A percentile compares a stretch with the other conserved stretches of the same genome.
phyloP scores from a whole-genome alignment of 345 rosid genomes.

The Populus ilicifolia region DNA sequence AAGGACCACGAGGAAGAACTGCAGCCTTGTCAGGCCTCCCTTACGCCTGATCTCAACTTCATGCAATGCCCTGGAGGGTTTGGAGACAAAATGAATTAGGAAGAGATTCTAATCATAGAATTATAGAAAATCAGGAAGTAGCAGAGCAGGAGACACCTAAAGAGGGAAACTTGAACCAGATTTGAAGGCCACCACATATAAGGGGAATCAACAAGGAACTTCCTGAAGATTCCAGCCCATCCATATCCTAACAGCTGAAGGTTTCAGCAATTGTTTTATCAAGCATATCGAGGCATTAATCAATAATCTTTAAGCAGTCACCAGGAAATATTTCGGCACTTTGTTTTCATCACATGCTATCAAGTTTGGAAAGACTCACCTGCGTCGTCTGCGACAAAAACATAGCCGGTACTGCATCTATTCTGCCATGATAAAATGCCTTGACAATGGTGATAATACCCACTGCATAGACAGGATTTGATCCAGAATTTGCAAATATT shows the following conservation, averaged over 20 bases:
- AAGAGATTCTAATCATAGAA: not conserved
- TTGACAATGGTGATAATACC: conserved; percentile 37
- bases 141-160: conserved; percentile 23
- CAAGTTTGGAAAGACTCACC: conserved; percentile 12
- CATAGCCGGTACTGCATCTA: conserved; percentile 33
- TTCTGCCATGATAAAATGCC: conserved; percentile 33
- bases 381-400: conserved; percentile 42
- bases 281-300: not conserved
- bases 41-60: conserved; percentile 42
- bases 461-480: conserved; percentile 36
- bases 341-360: not conserved
- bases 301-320: too few species aligned
- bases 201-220: conserved; percentile 44
- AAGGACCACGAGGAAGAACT: conserved; percentile 48
- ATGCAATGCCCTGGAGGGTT: conserved; percentile 41
- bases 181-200: conserved; percentile 51
- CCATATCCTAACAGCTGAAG: conserved; percentile 45
- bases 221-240: conserved; percentile 44
- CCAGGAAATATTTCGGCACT: too few species aligned
- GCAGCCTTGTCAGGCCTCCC: conserved; percentile 46
- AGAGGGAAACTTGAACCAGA: conserved; percentile 54
- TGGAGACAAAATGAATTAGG: not conserved
- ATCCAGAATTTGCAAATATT: conserved; percentile 47
- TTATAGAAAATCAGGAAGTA: not conserved
- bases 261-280: not conserved